These are phyloP conservation scores for Tephrocybe sp. DNA, from an alignment of 768 basidiomycete species.

Conservation along the genomic window DNA sequence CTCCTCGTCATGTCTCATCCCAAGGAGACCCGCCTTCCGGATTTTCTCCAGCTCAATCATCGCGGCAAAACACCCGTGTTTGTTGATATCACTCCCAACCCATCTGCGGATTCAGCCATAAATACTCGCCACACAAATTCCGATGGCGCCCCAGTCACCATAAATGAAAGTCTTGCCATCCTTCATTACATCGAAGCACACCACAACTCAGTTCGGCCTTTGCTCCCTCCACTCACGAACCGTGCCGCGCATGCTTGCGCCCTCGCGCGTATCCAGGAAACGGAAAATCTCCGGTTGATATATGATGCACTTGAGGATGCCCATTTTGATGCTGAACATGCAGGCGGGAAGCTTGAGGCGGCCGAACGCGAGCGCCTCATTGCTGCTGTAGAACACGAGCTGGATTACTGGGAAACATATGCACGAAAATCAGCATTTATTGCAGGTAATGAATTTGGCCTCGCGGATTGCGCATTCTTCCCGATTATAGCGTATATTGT, in stretches of 20 bases:
- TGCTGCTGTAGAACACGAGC: constrained; percentile 18
- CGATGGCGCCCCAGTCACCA: constrained; percentile 4
- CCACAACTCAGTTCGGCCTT: constrained; percentile 14
- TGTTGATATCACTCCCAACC: constrained; percentile 14
- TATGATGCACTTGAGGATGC: constrained; percentile 26
- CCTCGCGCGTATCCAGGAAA: constrained; percentile 24
- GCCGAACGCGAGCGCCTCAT: constrained; percentile 16
- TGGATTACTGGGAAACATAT: constrained; percentile 25
- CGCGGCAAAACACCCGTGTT: constrained; percentile 26
- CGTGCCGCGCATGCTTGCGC: constrained; percentile 15
- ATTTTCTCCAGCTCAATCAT: constrained; percentile 25
- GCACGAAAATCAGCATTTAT: constrained; percentile 18
- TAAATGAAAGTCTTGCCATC: constrained; percentile 28
- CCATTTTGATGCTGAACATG: constrained; percentile 19
- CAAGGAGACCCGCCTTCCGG: constrained; percentile 22
- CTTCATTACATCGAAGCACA: constrained; percentile 27
- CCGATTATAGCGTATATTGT: constrained; percentile 26
- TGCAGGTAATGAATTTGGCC: constrained; percentile 22
- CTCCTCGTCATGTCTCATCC: constrained; percentile 26
- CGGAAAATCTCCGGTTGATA: constrained; percentile 24
- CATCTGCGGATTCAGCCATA: background rate
- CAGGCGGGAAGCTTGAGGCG: constrained; percentile 8
- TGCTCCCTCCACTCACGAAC: constrained; percentile 20
- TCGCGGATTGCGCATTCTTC: constrained; percentile 26
- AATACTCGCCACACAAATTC: background rate